These are phyloP conservation scores for Dictyostelium capitatum DNA, from an alignment of 78 protist species.

Conservation along the genomic window DNA sequence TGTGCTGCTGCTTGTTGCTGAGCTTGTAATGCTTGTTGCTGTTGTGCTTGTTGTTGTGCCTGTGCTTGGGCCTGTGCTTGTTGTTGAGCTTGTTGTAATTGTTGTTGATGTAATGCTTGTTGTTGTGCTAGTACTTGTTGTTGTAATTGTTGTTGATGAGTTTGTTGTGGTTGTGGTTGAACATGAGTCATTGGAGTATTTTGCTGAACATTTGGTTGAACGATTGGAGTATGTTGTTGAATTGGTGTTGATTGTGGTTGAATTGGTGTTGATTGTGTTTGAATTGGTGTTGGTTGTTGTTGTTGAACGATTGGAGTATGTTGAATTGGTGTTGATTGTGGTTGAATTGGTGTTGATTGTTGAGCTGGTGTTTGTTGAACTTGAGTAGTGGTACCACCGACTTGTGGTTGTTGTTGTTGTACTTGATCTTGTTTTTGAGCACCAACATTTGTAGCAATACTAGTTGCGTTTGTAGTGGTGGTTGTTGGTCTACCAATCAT, in stretches of 20 bases:
- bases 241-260: not conserved
- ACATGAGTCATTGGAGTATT: not conserved
- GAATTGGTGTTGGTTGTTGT: not conserved
- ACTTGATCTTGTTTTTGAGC: not conserved
- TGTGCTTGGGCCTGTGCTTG: not conserved
- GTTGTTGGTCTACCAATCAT: not conserved
- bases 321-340: not conserved
- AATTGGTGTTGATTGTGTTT: not conserved
- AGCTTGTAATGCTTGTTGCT: not conserved
- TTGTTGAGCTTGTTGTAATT: not conserved
- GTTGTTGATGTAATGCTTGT: not conserved
- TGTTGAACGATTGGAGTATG: not conserved
- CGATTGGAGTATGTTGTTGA: not conserved
- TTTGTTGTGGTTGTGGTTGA: not conserved
- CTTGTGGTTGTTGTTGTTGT: not conserved
- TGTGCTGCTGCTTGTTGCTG: not conserved
- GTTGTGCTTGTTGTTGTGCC: not conserved
- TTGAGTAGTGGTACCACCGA: not conserved
- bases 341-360: not conserved
- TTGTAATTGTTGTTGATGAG: not conserved
- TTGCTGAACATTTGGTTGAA: not conserved
- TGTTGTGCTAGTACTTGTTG: not conserved
- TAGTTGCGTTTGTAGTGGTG: not conserved
- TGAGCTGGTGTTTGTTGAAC: constrained; percentile 33
- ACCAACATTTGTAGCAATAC: not conserved